phyloP scores from a whole-genome alignment of 179 eudicot species.

The Gypsophila paniculata region DNA sequence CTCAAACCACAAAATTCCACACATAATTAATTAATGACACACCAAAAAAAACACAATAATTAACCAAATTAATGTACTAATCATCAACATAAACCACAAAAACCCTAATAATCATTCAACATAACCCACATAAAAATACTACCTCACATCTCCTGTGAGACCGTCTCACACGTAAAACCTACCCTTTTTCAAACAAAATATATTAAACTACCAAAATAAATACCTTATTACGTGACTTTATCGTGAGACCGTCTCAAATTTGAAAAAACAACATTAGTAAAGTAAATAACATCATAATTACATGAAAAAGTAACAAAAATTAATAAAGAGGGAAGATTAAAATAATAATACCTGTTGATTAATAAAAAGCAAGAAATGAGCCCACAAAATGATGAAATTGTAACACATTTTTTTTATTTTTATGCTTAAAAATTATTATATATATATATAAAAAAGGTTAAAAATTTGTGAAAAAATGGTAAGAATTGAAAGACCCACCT shows the following conservation, averaged over 20 bases:
- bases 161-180: too few species aligned
- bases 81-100: slow-evolving; percentile 18
- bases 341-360: slow-evolving; percentile 39
- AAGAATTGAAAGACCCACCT: slow-evolving; percentile 42
- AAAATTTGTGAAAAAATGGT: slow-evolving; percentile 26
- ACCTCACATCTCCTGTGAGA: too few species aligned
- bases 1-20: too few species aligned
- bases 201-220: too few species aligned
- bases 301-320: slow-evolving; percentile 15
- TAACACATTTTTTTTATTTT: slow-evolving; percentile 25
- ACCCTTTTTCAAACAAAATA: too few species aligned
- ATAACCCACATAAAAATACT: slow-evolving; percentile 17
- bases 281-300: slow-evolving; percentile 18
- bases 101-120: slow-evolving; percentile 16
- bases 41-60: not conserved
- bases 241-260: too few species aligned
- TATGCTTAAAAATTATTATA: too few species aligned
- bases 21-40: too few species aligned
- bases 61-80: slow-evolving; percentile 9
- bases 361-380: slow-evolving; percentile 41
- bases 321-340: not conserved
- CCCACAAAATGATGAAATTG: slow-evolving; percentile 50
- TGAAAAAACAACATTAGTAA: too few species aligned
- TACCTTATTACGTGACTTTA: too few species aligned
- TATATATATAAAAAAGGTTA: not conserved